phyloP scores from a whole-genome alignment of 495 filamentous ascomycete species.

The Penicillium cataractarum region DNA sequence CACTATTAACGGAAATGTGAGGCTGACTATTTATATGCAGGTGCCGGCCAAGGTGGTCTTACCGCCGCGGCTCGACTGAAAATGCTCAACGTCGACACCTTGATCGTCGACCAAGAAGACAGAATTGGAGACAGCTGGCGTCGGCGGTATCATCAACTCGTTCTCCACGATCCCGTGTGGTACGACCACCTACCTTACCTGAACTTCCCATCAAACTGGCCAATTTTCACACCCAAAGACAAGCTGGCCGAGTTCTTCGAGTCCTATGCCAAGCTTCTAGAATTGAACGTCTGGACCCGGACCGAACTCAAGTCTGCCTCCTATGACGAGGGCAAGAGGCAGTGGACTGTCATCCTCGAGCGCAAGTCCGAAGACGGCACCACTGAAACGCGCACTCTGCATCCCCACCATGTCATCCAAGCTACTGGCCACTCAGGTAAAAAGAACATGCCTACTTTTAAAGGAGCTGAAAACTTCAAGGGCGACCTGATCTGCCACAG shows the following conservation, averaged over 20 bases:
- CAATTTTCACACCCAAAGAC: conserved; percentile 75
- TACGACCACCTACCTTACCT: conserved; percentile 78
- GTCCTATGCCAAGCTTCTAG: conserved; percentile 69
- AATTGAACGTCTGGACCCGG: conserved; percentile 75
- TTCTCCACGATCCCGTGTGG: conserved; percentile 78
- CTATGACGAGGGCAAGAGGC: conserved; percentile 56
- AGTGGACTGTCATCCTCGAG: conserved; percentile 65
- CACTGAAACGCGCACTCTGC: conserved; percentile 57
- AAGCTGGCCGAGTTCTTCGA: conserved; percentile 82
- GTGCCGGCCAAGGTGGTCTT: conserved; percentile 58
- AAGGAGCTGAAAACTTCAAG: conserved; percentile 62
- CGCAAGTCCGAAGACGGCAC: conserved; percentile 53
- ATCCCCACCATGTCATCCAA: conserved; percentile 70
- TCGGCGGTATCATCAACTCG: conserved; percentile 61
- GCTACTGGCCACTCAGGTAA: conserved; percentile 76
- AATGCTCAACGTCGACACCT: conserved; percentile 63
- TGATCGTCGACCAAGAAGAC: conserved; percentile 69
- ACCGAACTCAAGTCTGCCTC: conserved; percentile 53
- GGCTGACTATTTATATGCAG: conserved; percentile 24
- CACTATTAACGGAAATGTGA: background rate
- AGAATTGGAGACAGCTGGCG: conserved; percentile 79
- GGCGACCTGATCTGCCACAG: conserved; percentile 65
- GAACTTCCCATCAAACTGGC: conserved; percentile 68
- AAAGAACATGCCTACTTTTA: conserved; percentile 64
- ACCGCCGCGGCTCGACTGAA: conserved; percentile 71